Conservation (phyloP, 306 rosid genomes). For the Alnus rubra region DNA sequence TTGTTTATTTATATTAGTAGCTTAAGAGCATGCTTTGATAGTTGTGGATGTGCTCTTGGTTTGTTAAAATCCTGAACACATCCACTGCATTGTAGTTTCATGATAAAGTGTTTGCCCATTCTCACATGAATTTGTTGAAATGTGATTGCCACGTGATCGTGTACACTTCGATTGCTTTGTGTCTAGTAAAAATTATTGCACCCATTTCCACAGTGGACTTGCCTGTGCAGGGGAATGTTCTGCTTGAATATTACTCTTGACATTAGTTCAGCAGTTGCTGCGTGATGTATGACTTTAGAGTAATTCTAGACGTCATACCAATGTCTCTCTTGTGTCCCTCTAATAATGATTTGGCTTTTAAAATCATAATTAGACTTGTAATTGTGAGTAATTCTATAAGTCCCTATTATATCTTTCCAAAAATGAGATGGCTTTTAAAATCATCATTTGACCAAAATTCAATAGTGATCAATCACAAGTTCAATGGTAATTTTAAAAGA, state of each 20-base stretch:
- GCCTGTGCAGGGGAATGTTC: too few relatives aligned
- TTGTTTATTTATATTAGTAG: background rate
- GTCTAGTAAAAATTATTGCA: background rate
- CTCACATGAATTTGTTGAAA: background rate
- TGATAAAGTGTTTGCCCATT: background rate
- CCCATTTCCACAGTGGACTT: background rate
- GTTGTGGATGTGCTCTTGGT: background rate
- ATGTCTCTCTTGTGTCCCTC: too few relatives aligned
- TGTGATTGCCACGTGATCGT: background rate
- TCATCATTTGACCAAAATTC: too few relatives aligned
- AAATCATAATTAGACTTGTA: too few relatives aligned
- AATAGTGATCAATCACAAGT: too few relatives aligned
- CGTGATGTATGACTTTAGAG: background rate
- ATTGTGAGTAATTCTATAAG: too few relatives aligned
- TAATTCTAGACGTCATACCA: too few relatives aligned
- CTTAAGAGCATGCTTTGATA: background rate
- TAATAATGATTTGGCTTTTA: too few relatives aligned
- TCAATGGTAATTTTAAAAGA: too few relatives aligned
- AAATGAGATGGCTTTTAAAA: too few relatives aligned
- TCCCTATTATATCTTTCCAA: too few relatives aligned
- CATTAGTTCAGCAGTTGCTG: background rate
- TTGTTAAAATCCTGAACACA: background rate
- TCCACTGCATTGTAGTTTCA: background rate
- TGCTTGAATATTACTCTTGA: background rate
- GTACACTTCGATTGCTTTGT: too few relatives aligned